These are phyloP conservation scores for Oidium heveae DNA, from an alignment of 2,329 filamentous ascomycete species.

Conservation along the genomic window DNA sequence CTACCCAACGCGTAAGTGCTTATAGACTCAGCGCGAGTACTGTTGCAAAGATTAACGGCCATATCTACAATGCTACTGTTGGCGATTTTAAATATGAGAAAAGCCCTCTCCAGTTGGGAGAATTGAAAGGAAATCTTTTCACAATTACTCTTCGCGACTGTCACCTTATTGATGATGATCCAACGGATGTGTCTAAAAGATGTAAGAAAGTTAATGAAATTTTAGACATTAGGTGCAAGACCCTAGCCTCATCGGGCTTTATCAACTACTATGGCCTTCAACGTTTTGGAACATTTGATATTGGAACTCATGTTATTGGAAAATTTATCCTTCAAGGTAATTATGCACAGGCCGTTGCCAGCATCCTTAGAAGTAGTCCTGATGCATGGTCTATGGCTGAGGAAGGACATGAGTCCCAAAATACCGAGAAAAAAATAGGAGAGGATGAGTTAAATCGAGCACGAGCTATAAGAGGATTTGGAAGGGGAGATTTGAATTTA, in stretches of 20 bases:
- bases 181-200: slow-evolving; percentile 23
- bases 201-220: slow-evolving; percentile 21
- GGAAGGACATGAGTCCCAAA: not conserved
- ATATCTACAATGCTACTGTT: slow-evolving; percentile 32
- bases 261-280: slow-evolving; percentile 98
- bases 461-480: slow-evolving; percentile 52
- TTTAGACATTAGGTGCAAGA: slow-evolving; percentile 33
- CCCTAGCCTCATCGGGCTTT: slow-evolving; percentile 53
- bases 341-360: slow-evolving; percentile 54
- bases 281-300: slow-evolving; percentile 70
- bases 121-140: slow-evolving; percentile 77
- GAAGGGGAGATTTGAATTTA: slow-evolving; percentile 26
- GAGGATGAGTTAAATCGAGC: slow-evolving; percentile 60
- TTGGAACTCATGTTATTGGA: slow-evolving; percentile 67
- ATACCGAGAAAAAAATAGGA: slow-evolving; percentile 26
- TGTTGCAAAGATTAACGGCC: slow-evolving; percentile 37
- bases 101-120: slow-evolving; percentile 52
- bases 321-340: slow-evolving; percentile 61
- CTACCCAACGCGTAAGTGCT: slow-evolving; percentile 38
- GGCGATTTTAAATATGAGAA: slow-evolving; percentile 63
- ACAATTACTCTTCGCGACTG: slow-evolving; percentile 77
- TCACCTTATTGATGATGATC: slow-evolving; percentile 24
- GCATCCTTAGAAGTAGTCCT: slow-evolving; percentile 27
- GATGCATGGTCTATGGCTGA: not conserved
- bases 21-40: slow-evolving; percentile 33